These are phyloP conservation scores for Kluyveromyces marxianus DNA, from an alignment of 1,139 yeast species.

Conservation along the genomic window DNA sequence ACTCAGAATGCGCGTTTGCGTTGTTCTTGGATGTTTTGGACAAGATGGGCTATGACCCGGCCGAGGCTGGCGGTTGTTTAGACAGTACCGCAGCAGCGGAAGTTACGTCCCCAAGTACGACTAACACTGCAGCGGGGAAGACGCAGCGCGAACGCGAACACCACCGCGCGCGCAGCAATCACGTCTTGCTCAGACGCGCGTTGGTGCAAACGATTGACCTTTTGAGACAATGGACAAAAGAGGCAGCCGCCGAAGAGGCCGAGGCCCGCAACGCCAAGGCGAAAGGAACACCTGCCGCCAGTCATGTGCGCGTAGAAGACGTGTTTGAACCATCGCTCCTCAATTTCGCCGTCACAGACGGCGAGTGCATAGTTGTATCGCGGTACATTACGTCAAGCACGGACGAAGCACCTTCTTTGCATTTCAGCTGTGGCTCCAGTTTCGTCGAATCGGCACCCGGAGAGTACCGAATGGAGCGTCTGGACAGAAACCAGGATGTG, in stretches of 20 bases:
- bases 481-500: slow-evolving; percentile 87
- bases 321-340: slow-evolving; percentile 70
- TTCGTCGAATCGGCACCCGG: slow-evolving; percentile 88
- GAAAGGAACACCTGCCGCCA: no score
- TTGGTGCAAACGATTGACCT: slow-evolving; percentile 63
- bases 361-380: slow-evolving; percentile 78
- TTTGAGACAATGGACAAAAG: slow-evolving; percentile 57
- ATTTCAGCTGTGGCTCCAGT: slow-evolving; percentile 87
- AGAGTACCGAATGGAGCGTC: slow-evolving; percentile 86
- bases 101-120: no score
- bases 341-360: slow-evolving; percentile 94
- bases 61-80: slow-evolving; percentile 8
- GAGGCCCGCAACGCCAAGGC: no score
- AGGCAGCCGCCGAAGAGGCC: slow-evolving; percentile 16
- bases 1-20: slow-evolving; percentile 92
- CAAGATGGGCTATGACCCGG: slow-evolving; percentile 70
- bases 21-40: slow-evolving; percentile 70
- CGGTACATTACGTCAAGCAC: slow-evolving; percentile 82
- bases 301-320: slow-evolving; percentile 15
- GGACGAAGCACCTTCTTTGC: slow-evolving; percentile 94
- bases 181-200: slow-evolving; percentile 49
- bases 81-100: no score
- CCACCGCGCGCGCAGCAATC: not conserved
- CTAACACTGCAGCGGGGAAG: no score
- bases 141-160: no score